Base-by-base conservation (phyloP, 768 basidiomycete genomes). In the Pisolithus orientalis region DNA sequence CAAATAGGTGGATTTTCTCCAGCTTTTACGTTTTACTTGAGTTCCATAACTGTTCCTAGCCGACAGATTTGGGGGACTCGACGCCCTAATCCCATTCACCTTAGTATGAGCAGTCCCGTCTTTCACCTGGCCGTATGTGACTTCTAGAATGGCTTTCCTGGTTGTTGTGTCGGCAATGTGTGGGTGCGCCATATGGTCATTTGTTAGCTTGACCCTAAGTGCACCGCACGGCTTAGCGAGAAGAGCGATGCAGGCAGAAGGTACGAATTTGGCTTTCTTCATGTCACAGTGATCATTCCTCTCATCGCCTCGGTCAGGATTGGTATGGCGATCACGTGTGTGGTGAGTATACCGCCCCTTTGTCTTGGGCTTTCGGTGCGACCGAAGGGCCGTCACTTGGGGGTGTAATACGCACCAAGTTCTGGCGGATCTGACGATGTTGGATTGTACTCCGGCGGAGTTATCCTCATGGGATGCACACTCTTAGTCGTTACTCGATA, bases 71-170 rank as follows among this genome's bases (percentile, higher is more conserved):
- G 21, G 77, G 16, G 54, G 70, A 1, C 57, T 78, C 24, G 78
- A 72, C 53, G 61, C 73, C 44, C 65, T 77, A 59, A 68, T 66
- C 8, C 72, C 76, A 3, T 71, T 72, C 31, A 72, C 70, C 2
- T 39, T 70, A 25, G 17, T 73, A 3, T 72, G 73, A 0, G 76
- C 66, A 0, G 57, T 73, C 25, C 58, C 75, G 53, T 74, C 76
- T 2, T 73, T 70, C 52, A 53, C 63, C 8, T 80, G 78, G 79
- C 78, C 78, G 4, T 71, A 69, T 54, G 62, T 65, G 2, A 58
- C 53, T 29, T 61, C 61, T 11, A 51, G 61, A 1, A 62, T 55
- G 0, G 54, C 62, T 2, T 62, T 68, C 39, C 57, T 74, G 6
- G 63, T 58, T 13, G 55, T 77, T 45, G 68, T 50, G n/a, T 14